phyloP scores from a whole-genome alignment of 1,284 basidiomycete species.

The Chalciporus sp. region DNA sequence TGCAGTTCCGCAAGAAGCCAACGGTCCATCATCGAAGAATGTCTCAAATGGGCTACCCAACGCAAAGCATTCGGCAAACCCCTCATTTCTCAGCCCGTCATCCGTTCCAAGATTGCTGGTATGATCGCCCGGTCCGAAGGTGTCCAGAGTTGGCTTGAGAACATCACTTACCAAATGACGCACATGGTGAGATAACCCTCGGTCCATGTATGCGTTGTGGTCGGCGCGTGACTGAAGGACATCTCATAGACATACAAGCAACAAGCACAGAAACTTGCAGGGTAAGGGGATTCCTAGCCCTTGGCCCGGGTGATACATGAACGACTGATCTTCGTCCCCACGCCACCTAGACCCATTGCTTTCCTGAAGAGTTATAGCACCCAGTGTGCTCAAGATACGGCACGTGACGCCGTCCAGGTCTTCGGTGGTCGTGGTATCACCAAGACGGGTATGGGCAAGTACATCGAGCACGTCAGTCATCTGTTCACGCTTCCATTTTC shows the following conservation, averaged over 20 bases:
- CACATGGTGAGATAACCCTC: constrained; percentile 61
- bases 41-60: constrained; percentile 65
- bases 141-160: constrained; percentile 87
- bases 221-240: constrained; percentile 1
- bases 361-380: constrained; percentile 79
- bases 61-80: constrained; percentile 73
- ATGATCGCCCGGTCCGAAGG: constrained; percentile 68
- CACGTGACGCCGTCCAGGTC: constrained; percentile 78
- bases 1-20: constrained; percentile 55
- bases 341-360: constrained; percentile 64
- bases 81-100: constrained; percentile 69
- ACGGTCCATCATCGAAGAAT: constrained; percentile 53
- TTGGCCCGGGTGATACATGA: neutral
- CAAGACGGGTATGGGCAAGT: constrained; percentile 57
- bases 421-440: constrained; percentile 84
- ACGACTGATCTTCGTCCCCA: constrained; percentile 7
- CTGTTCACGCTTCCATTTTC: constrained; percentile 5
- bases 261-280: constrained; percentile 61
- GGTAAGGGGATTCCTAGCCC: constrained; percentile 41
- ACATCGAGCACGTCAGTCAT: constrained; percentile 53
- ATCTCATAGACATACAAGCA: constrained; percentile 51
- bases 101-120: constrained; percentile 68
- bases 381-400: constrained; percentile 68
- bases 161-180: constrained; percentile 89
- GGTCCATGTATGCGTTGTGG: neutral